Conservation (phyloP, 495 filamentous ascomycete species). For the Penicillium subrubescens region DNA sequence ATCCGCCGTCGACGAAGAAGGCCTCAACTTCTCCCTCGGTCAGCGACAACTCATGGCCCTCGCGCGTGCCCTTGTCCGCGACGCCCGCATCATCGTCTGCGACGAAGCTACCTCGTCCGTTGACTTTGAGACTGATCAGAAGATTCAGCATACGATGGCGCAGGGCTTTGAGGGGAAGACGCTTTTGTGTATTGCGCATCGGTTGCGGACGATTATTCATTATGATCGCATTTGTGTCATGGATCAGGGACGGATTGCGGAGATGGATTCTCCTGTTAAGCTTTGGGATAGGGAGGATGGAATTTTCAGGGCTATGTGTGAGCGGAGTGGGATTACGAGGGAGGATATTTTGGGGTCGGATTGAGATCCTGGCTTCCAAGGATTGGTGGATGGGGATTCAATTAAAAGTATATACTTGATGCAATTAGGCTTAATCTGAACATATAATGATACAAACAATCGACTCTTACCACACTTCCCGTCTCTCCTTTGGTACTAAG, state of each 20-base stretch:
- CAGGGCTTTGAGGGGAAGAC: constrained; percentile 87
- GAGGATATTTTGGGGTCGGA: constrained; percentile 57
- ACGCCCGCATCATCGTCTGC: constrained; percentile 89
- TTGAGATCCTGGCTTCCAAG: constrained; percentile 5
- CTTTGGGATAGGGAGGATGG: constrained; percentile 69
- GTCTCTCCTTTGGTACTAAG: too few relatives aligned
- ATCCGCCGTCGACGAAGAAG: constrained; percentile 85
- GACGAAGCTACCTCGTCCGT: constrained; percentile 93
- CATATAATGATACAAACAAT: background rate
- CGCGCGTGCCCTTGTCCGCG: constrained; percentile 83
- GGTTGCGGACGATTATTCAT: constrained; percentile 85
- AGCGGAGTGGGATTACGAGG: constrained; percentile 76
- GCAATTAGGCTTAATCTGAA: background rate
- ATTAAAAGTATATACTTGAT: background rate
- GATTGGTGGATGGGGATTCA: background rate
- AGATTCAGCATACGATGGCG: constrained; percentile 90
- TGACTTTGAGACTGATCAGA: constrained; percentile 94
- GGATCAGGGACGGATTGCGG: constrained; percentile 83
- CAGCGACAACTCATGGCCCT: constrained; percentile 96
- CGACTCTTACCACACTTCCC: too few relatives aligned
- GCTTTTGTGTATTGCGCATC: constrained; percentile 92
- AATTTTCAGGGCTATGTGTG: constrained; percentile 91
- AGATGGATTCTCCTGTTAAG: constrained; percentile 73
- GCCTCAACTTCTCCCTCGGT: constrained; percentile 93
- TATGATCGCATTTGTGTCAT: constrained; percentile 97